These are phyloP conservation scores for Suillus decipiens DNA, from an alignment of 768 basidiomycete species.

Conservation along the genomic window DNA sequence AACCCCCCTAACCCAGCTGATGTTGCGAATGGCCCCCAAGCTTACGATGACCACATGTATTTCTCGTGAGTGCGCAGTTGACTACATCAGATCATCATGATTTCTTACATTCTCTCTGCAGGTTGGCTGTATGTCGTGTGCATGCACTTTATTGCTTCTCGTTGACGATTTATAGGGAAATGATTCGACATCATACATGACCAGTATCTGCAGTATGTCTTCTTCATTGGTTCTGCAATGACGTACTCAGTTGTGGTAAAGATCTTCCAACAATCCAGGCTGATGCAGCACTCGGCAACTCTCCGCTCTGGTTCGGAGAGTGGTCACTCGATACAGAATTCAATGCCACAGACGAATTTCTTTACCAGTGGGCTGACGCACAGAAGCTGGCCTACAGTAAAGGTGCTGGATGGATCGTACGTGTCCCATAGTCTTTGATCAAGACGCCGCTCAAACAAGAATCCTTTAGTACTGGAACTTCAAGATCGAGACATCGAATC, in stretches of 20 bases:
- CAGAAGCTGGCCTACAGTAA: constrained; percentile 68
- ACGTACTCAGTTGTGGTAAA: constrained; percentile 24
- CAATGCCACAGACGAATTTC: constrained; percentile 59
- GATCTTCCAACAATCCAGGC: constrained; percentile 58
- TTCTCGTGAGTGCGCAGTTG: constrained; percentile 51
- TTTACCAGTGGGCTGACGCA: constrained; percentile 71
- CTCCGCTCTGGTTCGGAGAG: constrained; percentile 58
- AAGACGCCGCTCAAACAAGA: neutral
- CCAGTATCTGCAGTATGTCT: constrained; percentile 65
- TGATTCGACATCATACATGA: constrained; percentile 64
- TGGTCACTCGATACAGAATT: constrained; percentile 69
- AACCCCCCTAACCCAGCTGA: constrained; percentile 71
- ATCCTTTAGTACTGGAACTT: constrained; percentile 66
- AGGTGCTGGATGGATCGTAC: constrained; percentile 66
- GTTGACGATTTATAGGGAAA: constrained; percentile 52
- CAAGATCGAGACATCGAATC: constrained; percentile 59
- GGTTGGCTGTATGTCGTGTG: constrained; percentile 54
- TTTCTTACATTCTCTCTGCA: constrained; percentile 23
- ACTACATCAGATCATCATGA: neutral
- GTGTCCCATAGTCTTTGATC: constrained; percentile 22
- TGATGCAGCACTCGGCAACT: constrained; percentile 46
- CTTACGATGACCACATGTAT: constrained; percentile 81
- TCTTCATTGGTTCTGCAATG: neutral
- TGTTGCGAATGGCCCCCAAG: constrained; percentile 67
- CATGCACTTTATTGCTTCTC: no score